Percentiles rank a stretch among this genome's conserved stretches.
These are phyloP conservation scores for Diophrys appendiculata DNA, from an alignment of 73 alveolate genomes.

Conservation along the genomic window DNA sequence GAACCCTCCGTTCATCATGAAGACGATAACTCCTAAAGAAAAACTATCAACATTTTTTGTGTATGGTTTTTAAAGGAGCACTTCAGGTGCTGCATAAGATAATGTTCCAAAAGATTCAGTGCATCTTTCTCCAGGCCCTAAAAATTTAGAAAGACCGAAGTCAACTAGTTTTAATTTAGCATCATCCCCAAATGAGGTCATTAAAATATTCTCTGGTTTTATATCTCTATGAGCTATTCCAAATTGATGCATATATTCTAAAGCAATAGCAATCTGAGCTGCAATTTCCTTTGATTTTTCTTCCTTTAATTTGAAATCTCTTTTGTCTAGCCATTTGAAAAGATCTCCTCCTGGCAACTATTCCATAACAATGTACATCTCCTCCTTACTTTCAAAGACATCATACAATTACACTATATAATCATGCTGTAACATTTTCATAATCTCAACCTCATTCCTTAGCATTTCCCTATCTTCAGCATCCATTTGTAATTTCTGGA, in stretches of 20 bases:
- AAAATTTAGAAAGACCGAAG: conserved; percentile 79
- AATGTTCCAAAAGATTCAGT: conserved; percentile 84
- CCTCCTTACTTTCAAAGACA: conserved; percentile 74
- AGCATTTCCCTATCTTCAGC: conserved; percentile 48
- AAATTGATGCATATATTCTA: conserved; percentile 73
- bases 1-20: conserved; percentile 60
- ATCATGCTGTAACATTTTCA: conserved; percentile 89
- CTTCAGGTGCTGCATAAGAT: conserved; percentile 73
- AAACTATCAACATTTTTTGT: conserved; percentile 61
- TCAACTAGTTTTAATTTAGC: conserved; percentile 77
- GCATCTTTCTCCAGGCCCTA: conserved; percentile 85
- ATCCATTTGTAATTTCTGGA: conserved; percentile 40
- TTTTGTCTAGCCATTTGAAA: conserved; percentile 65
- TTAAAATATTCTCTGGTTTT: conserved; percentile 85
- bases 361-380: conserved; percentile 82
- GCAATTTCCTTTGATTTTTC: conserved; percentile 67
- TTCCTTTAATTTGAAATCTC: conserved; percentile 63
- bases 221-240: conserved; percentile 87
- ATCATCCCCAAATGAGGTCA: conserved; percentile 50
- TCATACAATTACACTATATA: conserved; percentile 79
- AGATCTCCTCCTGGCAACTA: conserved; percentile 75
- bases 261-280: conserved; percentile 76
- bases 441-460: conserved; percentile 81
- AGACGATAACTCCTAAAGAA: conserved; percentile 63
- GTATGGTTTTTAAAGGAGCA: conserved; percentile 53